These are phyloP conservation scores for Diphasiastrum complanatum DNA, from an alignment of 83 land plant genomes.

Conservation along the genomic window DNA sequence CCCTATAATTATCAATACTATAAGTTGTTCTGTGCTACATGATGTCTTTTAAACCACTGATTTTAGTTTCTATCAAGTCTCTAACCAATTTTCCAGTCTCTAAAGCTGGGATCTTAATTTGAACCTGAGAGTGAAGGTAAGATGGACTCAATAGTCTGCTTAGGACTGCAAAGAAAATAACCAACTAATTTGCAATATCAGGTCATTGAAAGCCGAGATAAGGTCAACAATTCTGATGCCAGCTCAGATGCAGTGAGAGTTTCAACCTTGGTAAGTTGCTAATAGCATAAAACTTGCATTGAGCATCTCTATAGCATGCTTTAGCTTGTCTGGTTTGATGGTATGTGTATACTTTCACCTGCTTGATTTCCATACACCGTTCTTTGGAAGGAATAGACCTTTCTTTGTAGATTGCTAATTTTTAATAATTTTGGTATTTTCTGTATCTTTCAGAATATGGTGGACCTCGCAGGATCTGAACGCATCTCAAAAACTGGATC, in stretches of 20 bases:
- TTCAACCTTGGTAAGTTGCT: slow-evolving; percentile 55
- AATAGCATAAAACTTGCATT: slow-evolving; percentile 1
- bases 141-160: too few relatives aligned
- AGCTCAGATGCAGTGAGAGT: slow-evolving; percentile 79
- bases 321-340: background rate
- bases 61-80: too few relatives aligned
- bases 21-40: too few relatives aligned
- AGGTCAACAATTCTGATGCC: slow-evolving; percentile 18
- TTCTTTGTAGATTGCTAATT: too few relatives aligned
- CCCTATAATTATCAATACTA: too few relatives aligned
- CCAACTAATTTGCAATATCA: too few relatives aligned
- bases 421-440: too few relatives aligned
- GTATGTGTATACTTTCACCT: background rate
- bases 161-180: too few relatives aligned
- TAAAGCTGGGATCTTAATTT: too few relatives aligned
- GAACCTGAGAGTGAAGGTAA: too few relatives aligned
- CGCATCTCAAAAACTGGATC: slow-evolving; percentile 39
- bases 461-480: slow-evolving; percentile 37
- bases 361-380: background rate
- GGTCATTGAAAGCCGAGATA: slow-evolving; percentile 95
- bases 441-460: slow-evolving; percentile 23
- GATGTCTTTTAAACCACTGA: too few relatives aligned
- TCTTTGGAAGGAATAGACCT: background rate
- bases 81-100: too few relatives aligned
- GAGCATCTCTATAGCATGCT: background rate